phyloP scores from a whole-genome alignment of 805 yeast species.

The Metschnikowia amazonensis region DNA sequence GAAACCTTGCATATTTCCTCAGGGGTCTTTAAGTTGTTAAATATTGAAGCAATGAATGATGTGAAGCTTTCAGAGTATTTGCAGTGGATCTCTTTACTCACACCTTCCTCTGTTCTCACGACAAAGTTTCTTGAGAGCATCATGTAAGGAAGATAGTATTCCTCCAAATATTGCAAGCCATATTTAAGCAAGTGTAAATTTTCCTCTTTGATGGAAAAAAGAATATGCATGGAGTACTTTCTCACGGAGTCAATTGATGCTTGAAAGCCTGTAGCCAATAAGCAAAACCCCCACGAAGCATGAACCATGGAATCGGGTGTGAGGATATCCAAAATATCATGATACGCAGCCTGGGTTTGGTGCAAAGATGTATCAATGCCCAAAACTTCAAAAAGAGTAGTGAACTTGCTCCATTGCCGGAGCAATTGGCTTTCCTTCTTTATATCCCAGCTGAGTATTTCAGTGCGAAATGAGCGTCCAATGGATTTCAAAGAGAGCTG shows the following conservation, averaged over 20 bases:
- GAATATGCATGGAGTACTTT: constrained; percentile 52
- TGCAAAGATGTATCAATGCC: constrained; percentile 84
- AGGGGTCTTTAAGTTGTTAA: constrained; percentile 25
- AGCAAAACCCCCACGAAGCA: constrained; percentile 66
- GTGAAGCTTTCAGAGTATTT: constrained; percentile 53
- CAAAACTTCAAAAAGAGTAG: constrained; percentile 72
- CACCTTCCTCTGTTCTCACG: constrained; percentile 29
- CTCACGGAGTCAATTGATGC: constrained; percentile 78
- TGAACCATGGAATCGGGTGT: constrained; percentile 50
- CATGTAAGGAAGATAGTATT: constrained; percentile 52
- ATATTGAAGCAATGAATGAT: constrained; percentile 40
- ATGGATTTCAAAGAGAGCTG: constrained; percentile 55
- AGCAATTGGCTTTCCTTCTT: constrained; percentile 24
- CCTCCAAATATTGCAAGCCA: constrained; percentile 43
- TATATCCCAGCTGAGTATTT: constrained; percentile 44
- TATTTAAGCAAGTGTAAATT: constrained; percentile 37
- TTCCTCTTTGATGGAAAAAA: constrained; percentile 48
- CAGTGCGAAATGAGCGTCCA: constrained; percentile 28
- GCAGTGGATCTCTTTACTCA: constrained; percentile 39
- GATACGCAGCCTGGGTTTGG: constrained; percentile 74
- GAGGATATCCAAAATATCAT: constrained; percentile 56
- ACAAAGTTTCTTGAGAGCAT: constrained; percentile 62
- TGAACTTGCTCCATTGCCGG: constrained; percentile 65
- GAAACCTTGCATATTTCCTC: constrained; percentile 25
- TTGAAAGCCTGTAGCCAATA: constrained; percentile 71